phyloP scores from a whole-genome alignment of 139 green algal genomes.

The Auxenochlorella pyrenoidosa region DNA sequence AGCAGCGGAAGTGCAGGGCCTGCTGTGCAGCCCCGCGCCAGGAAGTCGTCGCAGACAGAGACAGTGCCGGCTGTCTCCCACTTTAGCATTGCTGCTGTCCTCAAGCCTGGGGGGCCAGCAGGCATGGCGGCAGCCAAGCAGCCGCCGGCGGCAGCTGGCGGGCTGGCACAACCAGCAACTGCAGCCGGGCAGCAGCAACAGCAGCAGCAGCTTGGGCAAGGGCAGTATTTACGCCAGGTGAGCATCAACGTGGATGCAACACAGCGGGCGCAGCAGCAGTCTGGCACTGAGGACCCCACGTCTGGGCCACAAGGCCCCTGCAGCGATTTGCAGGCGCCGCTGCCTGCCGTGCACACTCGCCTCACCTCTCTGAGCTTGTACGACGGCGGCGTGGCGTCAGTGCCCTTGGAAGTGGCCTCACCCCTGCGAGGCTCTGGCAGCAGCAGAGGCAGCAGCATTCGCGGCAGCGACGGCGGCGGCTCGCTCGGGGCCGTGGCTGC shows the following conservation, averaged over 20 bases:
- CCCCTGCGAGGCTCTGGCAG: not conserved
- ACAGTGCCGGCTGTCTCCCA: not conserved
- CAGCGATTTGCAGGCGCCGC: not conserved
- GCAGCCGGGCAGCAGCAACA: conserved; percentile 2
- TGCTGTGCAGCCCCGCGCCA: not conserved
- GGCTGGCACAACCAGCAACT: not conserved
- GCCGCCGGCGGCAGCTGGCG: not conserved
- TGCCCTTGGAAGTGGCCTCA: not conserved
- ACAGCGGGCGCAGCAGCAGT: not conserved
- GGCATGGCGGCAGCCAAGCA: not conserved
- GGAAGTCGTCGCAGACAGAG: conserved; percentile 11
- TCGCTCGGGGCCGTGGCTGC: not conserved
- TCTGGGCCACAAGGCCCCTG: not conserved
- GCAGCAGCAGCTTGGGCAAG: not conserved
- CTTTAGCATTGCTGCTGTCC: conserved; percentile 43
- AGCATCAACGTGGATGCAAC: not conserved
- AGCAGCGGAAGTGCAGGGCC: conserved; percentile 15
- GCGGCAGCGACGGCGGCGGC: not conserved
- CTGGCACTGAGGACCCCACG: not conserved
- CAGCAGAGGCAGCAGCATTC: not conserved
- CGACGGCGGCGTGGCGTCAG: not conserved
- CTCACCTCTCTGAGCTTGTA: not conserved
- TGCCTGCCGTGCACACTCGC: not conserved
- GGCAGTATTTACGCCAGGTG: not conserved
- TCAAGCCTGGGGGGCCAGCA: not conserved